Percentiles rank a stretch among this genome's conserved stretches.
Conservation (phyloP, 495 filamentous ascomycete genomes). For the Lentithecium fluviatile region DNA sequence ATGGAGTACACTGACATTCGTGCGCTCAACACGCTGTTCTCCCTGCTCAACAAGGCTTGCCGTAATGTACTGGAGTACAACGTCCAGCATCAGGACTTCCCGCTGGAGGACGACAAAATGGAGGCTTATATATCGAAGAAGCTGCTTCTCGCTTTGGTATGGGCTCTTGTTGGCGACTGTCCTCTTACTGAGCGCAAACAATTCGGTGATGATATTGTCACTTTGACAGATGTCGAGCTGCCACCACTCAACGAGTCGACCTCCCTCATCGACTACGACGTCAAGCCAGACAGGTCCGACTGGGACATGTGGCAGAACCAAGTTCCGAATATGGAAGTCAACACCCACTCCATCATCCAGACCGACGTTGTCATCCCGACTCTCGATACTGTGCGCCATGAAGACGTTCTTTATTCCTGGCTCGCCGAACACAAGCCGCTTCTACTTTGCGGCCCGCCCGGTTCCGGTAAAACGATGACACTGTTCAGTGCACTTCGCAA, state of each 20-base stretch:
- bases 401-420: conserved; percentile 98
- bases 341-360: conserved; percentile 94
- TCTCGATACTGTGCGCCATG: conserved; percentile 92
- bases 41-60: conserved; percentile 88
- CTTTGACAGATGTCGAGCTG: conserved; percentile 77
- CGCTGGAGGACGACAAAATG: conserved; percentile 80
- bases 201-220: conserved; percentile 80
- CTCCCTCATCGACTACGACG: conserved; percentile 94
- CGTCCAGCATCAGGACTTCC: conserved; percentile 87
- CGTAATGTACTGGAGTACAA: conserved; percentile 94
- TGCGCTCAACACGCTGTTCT: conserved; percentile 89
- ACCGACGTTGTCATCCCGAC: conserved; percentile 98
- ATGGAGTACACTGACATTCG: conserved; percentile 95
- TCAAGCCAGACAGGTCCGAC: conserved; percentile 76
- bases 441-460: conserved; percentile 92
- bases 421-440: conserved; percentile 97
- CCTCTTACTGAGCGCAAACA: conserved; percentile 80
- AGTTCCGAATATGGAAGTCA: conserved; percentile 91
- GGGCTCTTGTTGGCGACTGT: conserved; percentile 94
- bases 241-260: conserved; percentile 68
- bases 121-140: conserved; percentile 91
- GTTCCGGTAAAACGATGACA: conserved; percentile 99
- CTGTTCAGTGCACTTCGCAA: conserved; percentile 95
- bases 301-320: conserved; percentile 94
- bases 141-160: conserved; percentile 82